A percentile compares a stretch with the other conserved stretches of the same genome.
Evolutionary conservation across 2,329 filamentous ascomycete genomes (phyloP).

Genomic region (Phialophora chinensis): DNA sequence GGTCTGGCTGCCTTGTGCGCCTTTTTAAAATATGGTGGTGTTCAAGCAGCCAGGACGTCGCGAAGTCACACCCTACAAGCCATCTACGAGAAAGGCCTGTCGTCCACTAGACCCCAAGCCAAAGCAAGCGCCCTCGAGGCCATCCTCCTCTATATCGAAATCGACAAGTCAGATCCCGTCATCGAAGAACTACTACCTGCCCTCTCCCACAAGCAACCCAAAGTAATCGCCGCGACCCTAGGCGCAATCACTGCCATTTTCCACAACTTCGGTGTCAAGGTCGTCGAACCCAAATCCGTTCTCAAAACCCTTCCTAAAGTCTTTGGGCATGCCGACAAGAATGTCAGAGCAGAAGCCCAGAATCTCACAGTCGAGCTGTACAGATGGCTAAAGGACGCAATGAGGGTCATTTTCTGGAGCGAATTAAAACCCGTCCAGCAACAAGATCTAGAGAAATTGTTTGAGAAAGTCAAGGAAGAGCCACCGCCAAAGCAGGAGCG

Average conservation of each 20-base stretch:
- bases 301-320: conserved; percentile 87
- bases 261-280: conserved; percentile 93
- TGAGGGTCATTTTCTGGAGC: conserved; percentile 97
- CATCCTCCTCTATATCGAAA: conserved; percentile 83
- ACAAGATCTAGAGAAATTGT: conserved; percentile 88
- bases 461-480: conserved; percentile 91
- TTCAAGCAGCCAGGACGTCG: conserved; percentile 71
- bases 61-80: conserved; percentile 74
- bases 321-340: conserved; percentile 97
- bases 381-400: conserved; percentile 93
- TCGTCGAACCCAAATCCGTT: conserved; percentile 88
- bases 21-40: conserved; percentile 88
- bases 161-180: conserved; percentile 83
- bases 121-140: conserved; percentile 88
- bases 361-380: conserved; percentile 93
- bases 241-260: conserved; percentile 81
- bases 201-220: conserved; percentile 86
- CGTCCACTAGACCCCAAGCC: conserved; percentile 83
- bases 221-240: conserved; percentile 78
- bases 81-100: conserved; percentile 88
- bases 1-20: conserved; percentile 85
- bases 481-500: conserved; percentile 87
- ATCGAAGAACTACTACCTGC: conserved; percentile 88
- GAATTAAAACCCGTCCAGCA: conserved; percentile 96
- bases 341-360: conserved; percentile 91